Evolutionary conservation across 176 grass and related monocot genomes (phyloP).

Genomic region (Hordeum vulgare): DNA sequence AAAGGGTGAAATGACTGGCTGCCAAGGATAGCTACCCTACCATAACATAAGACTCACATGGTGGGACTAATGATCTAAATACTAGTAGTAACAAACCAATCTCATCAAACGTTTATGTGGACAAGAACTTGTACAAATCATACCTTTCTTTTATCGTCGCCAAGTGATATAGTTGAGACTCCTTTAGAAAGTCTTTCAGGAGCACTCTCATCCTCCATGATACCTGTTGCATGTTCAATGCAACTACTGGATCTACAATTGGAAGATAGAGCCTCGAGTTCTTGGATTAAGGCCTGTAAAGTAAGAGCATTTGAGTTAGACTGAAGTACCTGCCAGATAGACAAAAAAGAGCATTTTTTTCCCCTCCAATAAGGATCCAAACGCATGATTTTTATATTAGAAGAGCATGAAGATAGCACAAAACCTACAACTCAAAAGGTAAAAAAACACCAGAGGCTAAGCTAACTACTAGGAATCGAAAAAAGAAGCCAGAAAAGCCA

Average conservation of each 20-base stretch:
- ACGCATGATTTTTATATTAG: not conserved
- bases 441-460: not conserved
- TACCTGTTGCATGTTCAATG: constrained; percentile 88
- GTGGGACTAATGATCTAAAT: not conserved
- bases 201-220: constrained; percentile 87
- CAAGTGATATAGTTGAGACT: constrained; percentile 76
- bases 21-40: not conserved
- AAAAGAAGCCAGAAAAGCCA: not conserved
- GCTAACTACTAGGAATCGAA: not conserved
- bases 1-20: not conserved
- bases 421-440: not conserved
- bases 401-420: not conserved
- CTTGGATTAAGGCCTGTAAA: constrained; percentile 66
- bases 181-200: constrained; percentile 83
- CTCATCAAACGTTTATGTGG: not conserved
- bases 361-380: not conserved
- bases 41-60: not conserved
- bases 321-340: not conserved
- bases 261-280: constrained; percentile 64
- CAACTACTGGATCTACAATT: constrained; percentile 87
- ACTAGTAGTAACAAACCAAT: not conserved
- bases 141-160: constrained; percentile 54
- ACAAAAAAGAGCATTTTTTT: not conserved
- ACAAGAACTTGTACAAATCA: not conserved
- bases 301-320: constrained; percentile 23